Base-by-base conservation (phyloP, 106 monocot genomes). In the Acorus calamus region DNA sequence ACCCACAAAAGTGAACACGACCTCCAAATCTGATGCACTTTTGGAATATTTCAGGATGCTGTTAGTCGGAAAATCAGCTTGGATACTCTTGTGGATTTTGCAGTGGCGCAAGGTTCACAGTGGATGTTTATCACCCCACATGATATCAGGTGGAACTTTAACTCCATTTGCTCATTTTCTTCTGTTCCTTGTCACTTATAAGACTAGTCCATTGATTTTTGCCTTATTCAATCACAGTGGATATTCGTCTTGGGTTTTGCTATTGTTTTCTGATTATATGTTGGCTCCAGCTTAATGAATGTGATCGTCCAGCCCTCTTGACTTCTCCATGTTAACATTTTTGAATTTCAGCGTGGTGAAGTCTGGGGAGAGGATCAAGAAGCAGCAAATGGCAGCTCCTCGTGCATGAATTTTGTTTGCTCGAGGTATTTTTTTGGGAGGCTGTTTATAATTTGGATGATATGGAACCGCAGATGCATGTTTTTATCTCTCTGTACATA, bases 111-210 rank as follows among this genome's bases (percentile, higher is more conserved):
- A 64, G 96, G 91, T 0, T 98, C 96, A 2, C 98, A 92, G 59
- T 92, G 98, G 98, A 98, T 98, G 65, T 86, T 98, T 54, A 92
- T 98, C 28, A 98, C 88, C 13, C 92, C 92, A 3, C 92, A 98
- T 77, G 98, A 98, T 56, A 98, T 98, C 62, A 83, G 92, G 98
- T 98, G 42, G 62, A 1, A 7, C 2, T 44, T 2, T 3, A 5
- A 7, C 50, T 43, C n/a, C n/a, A n/a, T n/a, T n/a, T n/a, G n/a
- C n/a, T 50, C 10, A 11, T 46, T 6, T 53, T 47, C 46, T 61
- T 42, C 42, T 4, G 3, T 11, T 11, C 12, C 52, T 9, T 42
- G 5, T 9, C 4, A 4, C 14, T 42, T 42, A 14, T 59, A 9
- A 8, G 58, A 13, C 44, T 28, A 28, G 2, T 59, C 3, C 4